Conservation (phyloP, 2,329 filamentous ascomycete species). For the Peltaster fructicola region DNA sequence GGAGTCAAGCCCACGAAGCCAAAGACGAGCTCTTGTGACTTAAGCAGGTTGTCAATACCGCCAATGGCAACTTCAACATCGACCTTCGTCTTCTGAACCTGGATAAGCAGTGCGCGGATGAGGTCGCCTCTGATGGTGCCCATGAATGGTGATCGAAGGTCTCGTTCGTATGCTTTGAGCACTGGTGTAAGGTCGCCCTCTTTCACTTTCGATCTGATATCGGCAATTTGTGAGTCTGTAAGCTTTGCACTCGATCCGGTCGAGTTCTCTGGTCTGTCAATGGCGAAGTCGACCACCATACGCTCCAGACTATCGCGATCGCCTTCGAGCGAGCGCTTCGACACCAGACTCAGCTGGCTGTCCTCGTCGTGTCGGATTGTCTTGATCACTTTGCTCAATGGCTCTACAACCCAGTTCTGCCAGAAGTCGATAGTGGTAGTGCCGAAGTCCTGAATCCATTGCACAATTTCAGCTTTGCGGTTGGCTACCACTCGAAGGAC, state of each 20-base stretch:
- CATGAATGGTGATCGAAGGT: conserved; percentile 62
- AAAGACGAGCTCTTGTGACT: conserved; percentile 93
- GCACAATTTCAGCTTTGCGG: conserved; percentile 55
- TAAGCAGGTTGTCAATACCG: conserved; percentile 83
- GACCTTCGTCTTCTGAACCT: conserved; percentile 97
- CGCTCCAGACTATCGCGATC: conserved; percentile 85
- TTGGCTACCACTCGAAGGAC: conserved; percentile 63
- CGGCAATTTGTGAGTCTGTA: conserved; percentile 50
- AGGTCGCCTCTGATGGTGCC: conserved; percentile 76
- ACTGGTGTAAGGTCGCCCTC: conserved; percentile 91
- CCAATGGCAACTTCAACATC: conserved; percentile 92
- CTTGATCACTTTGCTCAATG: conserved; percentile 61
- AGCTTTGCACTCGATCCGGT: conserved; percentile 30
- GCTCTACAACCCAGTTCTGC: conserved; percentile 89
- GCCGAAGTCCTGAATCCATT: conserved; percentile 67
- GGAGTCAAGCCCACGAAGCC: conserved; percentile 93
- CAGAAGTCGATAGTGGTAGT: conserved; percentile 75
- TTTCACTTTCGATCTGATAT: conserved; percentile 62
- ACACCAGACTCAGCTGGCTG: conserved; percentile 94
- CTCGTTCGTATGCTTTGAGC: conserved; percentile 76
- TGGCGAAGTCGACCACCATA: conserved; percentile 94
- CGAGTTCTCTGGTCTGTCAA: conserved; percentile 53
- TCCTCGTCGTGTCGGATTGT: conserved; percentile 87
- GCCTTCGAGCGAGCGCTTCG: conserved; percentile 73
- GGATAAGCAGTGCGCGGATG: conserved; percentile 77